phyloP scores from a whole-genome alignment of 345 rosid genomes.

The Excoecaria cochinchinensis region DNA sequence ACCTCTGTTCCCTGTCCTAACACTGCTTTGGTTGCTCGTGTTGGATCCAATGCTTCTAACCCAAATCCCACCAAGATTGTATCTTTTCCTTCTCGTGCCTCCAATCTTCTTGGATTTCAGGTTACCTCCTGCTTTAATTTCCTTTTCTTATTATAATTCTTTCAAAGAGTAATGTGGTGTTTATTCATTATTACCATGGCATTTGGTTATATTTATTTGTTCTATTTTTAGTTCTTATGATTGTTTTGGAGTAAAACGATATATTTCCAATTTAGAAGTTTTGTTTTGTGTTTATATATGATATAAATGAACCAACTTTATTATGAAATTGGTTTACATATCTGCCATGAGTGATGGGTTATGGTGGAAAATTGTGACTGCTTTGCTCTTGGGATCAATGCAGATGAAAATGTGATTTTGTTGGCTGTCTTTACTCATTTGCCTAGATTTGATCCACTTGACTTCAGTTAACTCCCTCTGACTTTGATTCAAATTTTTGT shows the following conservation, averaged over 20 bases:
- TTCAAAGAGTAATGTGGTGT: no score
- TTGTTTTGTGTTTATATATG: neutral
- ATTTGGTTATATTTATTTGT: neutral
- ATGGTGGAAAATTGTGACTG: neutral
- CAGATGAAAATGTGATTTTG: no score
- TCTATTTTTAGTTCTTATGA: neutral
- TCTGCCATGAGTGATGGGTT: neutral
- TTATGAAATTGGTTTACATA: neutral
- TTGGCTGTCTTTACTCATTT: no score
- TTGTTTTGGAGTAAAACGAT: neutral
- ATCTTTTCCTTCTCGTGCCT: slow-evolving; percentile 30
- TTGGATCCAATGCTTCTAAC: slow-evolving; percentile 40
- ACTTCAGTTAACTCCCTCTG: neutral
- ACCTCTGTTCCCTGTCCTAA: slow-evolving; percentile 62
- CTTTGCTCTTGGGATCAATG: neutral
- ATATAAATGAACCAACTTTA: neutral
- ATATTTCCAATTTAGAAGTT: neutral
- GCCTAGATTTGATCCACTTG: neutral
- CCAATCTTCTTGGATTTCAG: slow-evolving; percentile 38
- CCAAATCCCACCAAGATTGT: slow-evolving; percentile 27
- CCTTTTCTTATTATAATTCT: slow-evolving; percentile 23
- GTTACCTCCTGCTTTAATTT: slow-evolving; percentile 37
- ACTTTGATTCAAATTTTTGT: neutral
- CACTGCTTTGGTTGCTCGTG: slow-evolving; percentile 40
- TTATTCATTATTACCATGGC: neutral